Base-by-base conservation (phyloP, 1,139 yeast genomes). In the Lodderomyces oxycetoniae region DNA sequence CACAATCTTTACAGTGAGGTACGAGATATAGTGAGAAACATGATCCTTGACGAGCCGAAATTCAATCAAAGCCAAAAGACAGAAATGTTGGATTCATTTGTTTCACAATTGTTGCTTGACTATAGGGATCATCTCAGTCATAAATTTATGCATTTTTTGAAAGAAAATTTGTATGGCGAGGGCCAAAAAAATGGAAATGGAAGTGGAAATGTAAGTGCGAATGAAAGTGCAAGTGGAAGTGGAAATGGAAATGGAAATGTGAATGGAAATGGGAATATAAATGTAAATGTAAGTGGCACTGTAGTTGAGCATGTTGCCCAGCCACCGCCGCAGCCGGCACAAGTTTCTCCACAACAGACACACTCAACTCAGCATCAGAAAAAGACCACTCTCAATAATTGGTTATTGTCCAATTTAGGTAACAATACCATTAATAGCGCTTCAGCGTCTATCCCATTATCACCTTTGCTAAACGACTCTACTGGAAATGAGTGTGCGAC, bases 391-490 rank as follows among this genome's bases (percentile, higher is more conserved):
- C 32, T 46, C 10, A 47, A 42, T 28, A 46, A 40, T 25, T 54
- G 57, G 59, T 36, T 52, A n/a, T n/a, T n/a, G n/a, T n/a, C n/a
- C n/a, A 24, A 24, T 12, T 6, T 24, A 12, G 14, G 8, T 12
- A 24, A 6, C 26, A 24, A 24, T 10, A n/a, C 14, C 7, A 11
- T 10, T 5, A 38, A 37, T 17, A 31, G 44, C 4, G 33, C 19
- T 10, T 16, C 24, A 13, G 31, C 37, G 3, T 41, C 57, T 20
- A 63, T 63, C 13, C 67, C 68, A 4, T 49, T 63, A 30, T 59
- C 66, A 8, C 69, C 69, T 5, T 46, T 63, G 20, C 44, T 63
- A 13, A 63, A 63, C 36, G 69, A 24, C 19, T n/a, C n/a, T n/a
- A n/a, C 38, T 11, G 42, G 45, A 5, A 35, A 33, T 10, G 40